Evolutionary conservation across 2,329 filamentous ascomycete species (phyloP).

Genomic region (Penicillium psychrosexuale): DNA sequence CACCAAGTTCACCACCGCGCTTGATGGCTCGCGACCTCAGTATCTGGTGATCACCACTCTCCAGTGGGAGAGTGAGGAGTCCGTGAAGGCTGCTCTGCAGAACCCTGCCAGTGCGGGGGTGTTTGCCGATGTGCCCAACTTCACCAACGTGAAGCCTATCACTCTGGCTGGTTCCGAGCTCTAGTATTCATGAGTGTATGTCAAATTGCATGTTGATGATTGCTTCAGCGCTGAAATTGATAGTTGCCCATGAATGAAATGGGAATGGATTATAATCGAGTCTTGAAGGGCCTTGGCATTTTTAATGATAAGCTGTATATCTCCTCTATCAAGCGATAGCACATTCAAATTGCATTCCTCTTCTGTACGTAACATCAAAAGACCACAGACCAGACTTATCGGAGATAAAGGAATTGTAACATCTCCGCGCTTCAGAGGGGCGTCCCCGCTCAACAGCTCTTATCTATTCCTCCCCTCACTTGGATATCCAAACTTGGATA

Average conservation of each 20-base stretch:
- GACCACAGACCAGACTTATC: background rate
- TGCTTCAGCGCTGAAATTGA: background rate
- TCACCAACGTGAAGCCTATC: constrained; percentile 22
- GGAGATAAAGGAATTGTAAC: background rate
- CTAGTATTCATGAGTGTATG: background rate
- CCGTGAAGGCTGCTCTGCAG: constrained; percentile 8
- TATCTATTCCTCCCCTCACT: constrained; percentile 7
- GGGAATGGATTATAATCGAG: background rate
- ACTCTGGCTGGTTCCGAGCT: constrained; percentile 16
- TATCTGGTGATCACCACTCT: constrained; percentile 18
- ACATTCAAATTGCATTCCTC: background rate
- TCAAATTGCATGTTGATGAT: background rate
- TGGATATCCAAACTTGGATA: background rate
- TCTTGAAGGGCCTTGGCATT: background rate
- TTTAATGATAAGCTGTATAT: background rate
- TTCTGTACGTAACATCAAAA: background rate
- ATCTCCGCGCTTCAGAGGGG: background rate
- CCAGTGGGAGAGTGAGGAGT: constrained; percentile 20
- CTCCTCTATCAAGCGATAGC: background rate
- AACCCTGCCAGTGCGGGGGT: constrained; percentile 6
- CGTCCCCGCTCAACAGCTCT: constrained; percentile 1
- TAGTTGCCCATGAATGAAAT: background rate
- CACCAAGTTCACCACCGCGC: constrained; percentile 15
- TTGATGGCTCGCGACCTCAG: constrained; percentile 17
- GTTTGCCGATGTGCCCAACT: constrained; percentile 24